phyloP scores from a whole-genome alignment of 2,329 filamentous ascomycete species.

The Celoporthe dispersa region DNA sequence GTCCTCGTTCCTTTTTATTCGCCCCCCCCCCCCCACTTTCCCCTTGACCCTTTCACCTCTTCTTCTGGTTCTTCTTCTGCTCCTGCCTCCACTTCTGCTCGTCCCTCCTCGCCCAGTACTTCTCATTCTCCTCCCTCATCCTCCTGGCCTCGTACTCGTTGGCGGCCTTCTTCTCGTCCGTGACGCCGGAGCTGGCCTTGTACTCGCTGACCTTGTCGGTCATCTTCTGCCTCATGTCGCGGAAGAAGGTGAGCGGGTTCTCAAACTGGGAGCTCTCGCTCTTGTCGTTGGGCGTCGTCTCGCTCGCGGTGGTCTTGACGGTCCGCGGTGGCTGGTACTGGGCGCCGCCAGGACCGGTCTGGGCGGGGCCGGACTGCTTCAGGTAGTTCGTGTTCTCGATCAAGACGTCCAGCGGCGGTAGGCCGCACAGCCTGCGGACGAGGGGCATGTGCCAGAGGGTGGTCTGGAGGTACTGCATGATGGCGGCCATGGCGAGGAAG shows the following conservation, averaged over 20 bases:
- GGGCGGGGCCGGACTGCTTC: neutral
- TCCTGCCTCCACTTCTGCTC: conserved; percentile 12
- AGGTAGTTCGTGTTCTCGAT: conserved; percentile 7
- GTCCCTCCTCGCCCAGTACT: conserved; percentile 20
- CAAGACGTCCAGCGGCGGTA: conserved; percentile 39
- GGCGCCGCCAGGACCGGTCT: conserved; percentile 13
- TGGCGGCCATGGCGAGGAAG: conserved; percentile 58
- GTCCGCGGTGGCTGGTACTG: conserved; percentile 41
- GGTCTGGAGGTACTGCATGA: conserved; percentile 48
- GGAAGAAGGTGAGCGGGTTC: conserved; percentile 15
- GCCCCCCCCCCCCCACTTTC: neutral
- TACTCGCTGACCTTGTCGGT: conserved; percentile 15
- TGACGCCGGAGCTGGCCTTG: neutral
- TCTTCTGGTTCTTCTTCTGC: conserved; percentile 16
- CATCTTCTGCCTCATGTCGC: conserved; percentile 8
- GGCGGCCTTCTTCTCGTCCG: conserved; percentile 4
- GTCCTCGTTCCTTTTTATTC: conserved; percentile 69
- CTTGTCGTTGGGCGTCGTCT: neutral
- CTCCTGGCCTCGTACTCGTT: conserved; percentile 19
- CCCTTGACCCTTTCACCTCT: neutral
- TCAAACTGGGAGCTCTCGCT: conserved; percentile 1
- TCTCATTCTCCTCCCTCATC: conserved; percentile 23
- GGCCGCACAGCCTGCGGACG: conserved; percentile 44
- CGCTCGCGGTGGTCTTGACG: conserved; percentile 33
- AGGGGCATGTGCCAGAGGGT: conserved; percentile 46